Evolutionary conservation across 2,329 filamentous ascomycete species (phyloP).

Genomic region (Aureobasidium sp.): DNA sequence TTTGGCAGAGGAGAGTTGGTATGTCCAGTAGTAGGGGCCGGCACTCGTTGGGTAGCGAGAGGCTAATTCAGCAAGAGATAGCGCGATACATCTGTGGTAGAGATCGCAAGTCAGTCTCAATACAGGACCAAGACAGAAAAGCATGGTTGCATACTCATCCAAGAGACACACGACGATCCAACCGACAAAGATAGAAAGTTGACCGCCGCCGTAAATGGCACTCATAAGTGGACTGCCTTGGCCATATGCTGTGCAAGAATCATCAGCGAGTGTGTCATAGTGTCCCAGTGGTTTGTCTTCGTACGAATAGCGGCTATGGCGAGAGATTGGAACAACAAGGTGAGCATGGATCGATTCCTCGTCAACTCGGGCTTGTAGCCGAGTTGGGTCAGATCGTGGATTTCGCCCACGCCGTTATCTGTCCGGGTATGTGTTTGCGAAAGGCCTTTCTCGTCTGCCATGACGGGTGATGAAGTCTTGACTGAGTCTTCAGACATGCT

Average conservation of each 20-base stretch:
- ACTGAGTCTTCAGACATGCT: background rate
- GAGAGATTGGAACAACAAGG: conserved; percentile 54
- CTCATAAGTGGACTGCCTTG: conserved; percentile 28
- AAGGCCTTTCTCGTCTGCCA: conserved; percentile 6
- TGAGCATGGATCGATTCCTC: conserved; percentile 54
- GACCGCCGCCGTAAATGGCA: conserved; percentile 56
- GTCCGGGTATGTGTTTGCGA: background rate
- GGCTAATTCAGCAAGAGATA: conserved; percentile 65
- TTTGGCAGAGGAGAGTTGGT: conserved; percentile 55
- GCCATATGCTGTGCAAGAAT: conserved; percentile 11
- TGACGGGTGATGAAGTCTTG: background rate
- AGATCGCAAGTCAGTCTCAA: background rate
- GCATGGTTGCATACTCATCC: conserved; percentile 43
- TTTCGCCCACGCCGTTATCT: conserved; percentile 6
- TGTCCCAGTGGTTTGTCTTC: background rate
- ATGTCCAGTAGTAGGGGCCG: conserved; percentile 71
- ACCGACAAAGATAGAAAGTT: conserved; percentile 64
- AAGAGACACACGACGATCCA: conserved; percentile 62
- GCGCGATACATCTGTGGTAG: conserved; percentile 46
- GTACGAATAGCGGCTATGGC: conserved; percentile 52
- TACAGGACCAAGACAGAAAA: background rate
- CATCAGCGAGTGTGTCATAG: background rate
- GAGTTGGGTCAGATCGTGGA: conserved; percentile 23
- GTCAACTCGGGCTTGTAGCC: conserved; percentile 52
- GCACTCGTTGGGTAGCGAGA: conserved; percentile 69